Evolutionary conservation across 2,329 filamentous ascomycete genomes (phyloP).

Genomic region (Alternaria rosae): DNA sequence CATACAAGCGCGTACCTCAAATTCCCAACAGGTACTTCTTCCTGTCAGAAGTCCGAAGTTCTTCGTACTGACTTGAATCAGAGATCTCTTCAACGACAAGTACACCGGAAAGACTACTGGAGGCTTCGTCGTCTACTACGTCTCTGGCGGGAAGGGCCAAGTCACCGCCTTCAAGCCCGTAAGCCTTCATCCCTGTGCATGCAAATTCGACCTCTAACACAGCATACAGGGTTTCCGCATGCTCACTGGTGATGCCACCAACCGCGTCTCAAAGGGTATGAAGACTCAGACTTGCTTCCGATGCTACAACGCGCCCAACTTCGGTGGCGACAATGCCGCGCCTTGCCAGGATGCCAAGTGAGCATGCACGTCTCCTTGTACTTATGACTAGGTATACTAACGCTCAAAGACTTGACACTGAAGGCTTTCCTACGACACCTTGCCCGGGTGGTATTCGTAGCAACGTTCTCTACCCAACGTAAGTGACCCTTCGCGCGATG

Average conservation of each 20-base stretch:
- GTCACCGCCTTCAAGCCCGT: constrained; percentile 54
- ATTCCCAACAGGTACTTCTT: constrained; percentile 30
- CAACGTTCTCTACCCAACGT: constrained; percentile 40
- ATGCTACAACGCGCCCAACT: constrained; percentile 56
- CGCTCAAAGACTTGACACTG: constrained; percentile 3
- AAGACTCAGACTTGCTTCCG: constrained; percentile 55
- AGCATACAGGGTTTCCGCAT: constrained; percentile 54
- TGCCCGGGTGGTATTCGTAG: constrained; percentile 41
- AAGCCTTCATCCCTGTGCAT: neutral
- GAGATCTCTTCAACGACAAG: constrained; percentile 47
- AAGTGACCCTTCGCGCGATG: too few species aligned
- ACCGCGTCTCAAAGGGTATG: constrained; percentile 25
- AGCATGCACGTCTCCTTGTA: neutral
- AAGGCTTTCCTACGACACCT: constrained; percentile 23
- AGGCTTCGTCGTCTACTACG: constrained; percentile 58
- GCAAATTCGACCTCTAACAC: rapidly evolving
- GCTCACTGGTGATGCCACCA: constrained; percentile 52
- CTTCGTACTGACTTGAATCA: constrained; percentile 16
- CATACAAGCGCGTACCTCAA: constrained; percentile 42
- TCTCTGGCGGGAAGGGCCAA: constrained; percentile 50
- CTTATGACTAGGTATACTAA: neutral
- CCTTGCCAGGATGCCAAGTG: constrained; percentile 34
- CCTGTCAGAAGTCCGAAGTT: too few species aligned
- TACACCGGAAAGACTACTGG: constrained; percentile 46
- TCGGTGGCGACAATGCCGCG: constrained; percentile 52